Evolutionary conservation across 805 yeast species (phyloP), one percentile per base, ranked within the genome.

Genomic region (Allodekkera sacchari): DNA sequence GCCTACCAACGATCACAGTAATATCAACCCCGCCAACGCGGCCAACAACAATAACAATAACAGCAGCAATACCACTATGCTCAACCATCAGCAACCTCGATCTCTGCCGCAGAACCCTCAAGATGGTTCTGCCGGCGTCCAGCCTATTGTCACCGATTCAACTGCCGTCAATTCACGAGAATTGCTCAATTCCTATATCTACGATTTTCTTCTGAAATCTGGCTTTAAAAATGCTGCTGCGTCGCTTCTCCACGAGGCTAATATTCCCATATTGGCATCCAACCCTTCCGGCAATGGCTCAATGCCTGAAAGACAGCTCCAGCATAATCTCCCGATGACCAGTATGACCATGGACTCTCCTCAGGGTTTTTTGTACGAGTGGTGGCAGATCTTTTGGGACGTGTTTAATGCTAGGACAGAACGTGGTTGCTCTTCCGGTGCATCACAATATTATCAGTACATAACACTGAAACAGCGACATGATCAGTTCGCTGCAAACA

Each of bases 331-430:
- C 7, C 74, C 80, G 1, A 61, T 62, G 11, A 50, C 74, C 22
- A 58, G 62, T 15, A 65, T 77, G 48, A 62, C 75, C 8, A 71
- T 82, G 68, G 92, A 85, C 48, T 80, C 94, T 2, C 92, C 94
- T 1, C 83, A 79, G 45, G 92, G 95, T 6, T 87, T 84, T 48
- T 59, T 87, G 16, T 78, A 74, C 47, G 96, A 88, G 53, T 87
- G 96, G 96, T 87, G 96, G 96, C 85, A 77, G 62, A 76, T 88
- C 12, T 88, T 87, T 52, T 88, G 96, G 96, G 96, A 87, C 52
- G 77, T 85, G 18, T 83, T 80, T 56, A 82, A 82, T 48, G 94
- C 94, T 3, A 68, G 85, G 44, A 75, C 83, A 25, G 75, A 71
- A 40, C 63, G 77, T 36, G 79, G 74, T 11, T 74, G 77, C 10